Evolutionary conservation across 2,329 filamentous ascomycete genomes (phyloP).

Genomic region (Colletotrichum noveboracense): DNA sequence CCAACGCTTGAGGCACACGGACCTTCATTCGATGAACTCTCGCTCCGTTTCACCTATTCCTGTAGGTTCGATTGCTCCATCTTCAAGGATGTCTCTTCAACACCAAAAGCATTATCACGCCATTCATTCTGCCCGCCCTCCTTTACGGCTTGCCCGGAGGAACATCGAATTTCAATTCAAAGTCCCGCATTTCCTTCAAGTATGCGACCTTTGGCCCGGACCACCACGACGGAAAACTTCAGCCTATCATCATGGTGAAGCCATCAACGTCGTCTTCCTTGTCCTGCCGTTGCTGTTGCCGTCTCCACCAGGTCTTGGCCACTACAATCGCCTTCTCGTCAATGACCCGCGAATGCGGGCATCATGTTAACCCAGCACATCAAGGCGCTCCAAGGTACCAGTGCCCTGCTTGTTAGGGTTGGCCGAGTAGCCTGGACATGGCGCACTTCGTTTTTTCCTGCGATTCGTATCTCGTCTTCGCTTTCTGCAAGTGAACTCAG

Average conservation of each 20-base stretch:
- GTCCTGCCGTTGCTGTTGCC: not conserved
- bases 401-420: not conserved
- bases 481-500: not conserved
- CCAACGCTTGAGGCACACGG: slow-evolving; percentile 13
- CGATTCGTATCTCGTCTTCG: slow-evolving; percentile 1
- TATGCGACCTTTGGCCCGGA: not conserved
- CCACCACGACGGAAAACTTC: not conserved
- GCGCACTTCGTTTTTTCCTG: not conserved
- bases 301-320: not conserved
- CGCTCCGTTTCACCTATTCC: slow-evolving; percentile 12
- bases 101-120: not conserved
- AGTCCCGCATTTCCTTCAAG: not conserved
- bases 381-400: not conserved
- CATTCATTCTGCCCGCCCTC: not conserved
- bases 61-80: not conserved
- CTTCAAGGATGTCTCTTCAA: not conserved
- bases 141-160: slow-evolving; percentile 8
- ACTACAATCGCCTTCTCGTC: not conserved
- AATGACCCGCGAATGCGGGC: not conserved
- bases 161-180: not conserved
- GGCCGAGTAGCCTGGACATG: not conserved
- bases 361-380: not conserved
- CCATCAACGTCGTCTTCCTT: not conserved
- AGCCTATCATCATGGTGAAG: not conserved
- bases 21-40: slow-evolving; percentile 12